Base-by-base conservation (phyloP, 1,139 yeast genomes). In the Diutina rugosa region DNA sequence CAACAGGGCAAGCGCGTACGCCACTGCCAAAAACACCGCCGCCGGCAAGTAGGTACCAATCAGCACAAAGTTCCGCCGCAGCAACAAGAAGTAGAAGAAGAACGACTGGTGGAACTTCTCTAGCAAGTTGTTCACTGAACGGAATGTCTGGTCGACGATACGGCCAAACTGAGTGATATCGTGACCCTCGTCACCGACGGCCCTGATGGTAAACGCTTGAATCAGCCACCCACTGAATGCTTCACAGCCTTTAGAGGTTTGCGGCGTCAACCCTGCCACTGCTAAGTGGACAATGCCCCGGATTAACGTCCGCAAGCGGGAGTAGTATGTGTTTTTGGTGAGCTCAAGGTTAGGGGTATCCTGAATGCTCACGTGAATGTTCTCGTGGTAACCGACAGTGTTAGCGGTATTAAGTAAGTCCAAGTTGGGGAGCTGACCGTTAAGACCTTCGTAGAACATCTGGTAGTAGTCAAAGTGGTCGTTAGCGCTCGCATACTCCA, bases 91-190 rank as follows among this genome's bases (percentile, higher is more conserved):
- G 71, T 91, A 95, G 66, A 91, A 95, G 75, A 95, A 95, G 67
- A 90, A 95, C 1, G 97, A 90, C 68, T 95, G 99, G 68, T 95
- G 99, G 69, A 93, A 93, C 67, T 91, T 95, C 68, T 95, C 99
- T 57, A 93, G 74, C 63, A 95, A 76, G 68, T 95, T 95, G 71
- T 95, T 95, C 51, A 95, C 89, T 0, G 97, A 85, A 61, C 99
- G 79, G 66, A 91, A 84, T 16, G 88, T 76, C 2, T 95, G 89
- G 68, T 95, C 99, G 18, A 90, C 81, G 4, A 91, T 78, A 67
- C 99, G 79, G 4, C 99, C 99, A 68, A 89, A 85, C 41, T 95
- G 90, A 0, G 98, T 93, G 56, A 93, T 84, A 70, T 93, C 98
- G 55, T 77, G 77, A 0, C 72, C 73, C 1, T 85, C 87, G 4